Evolutionary conservation across 176 grass and related monocot genomes (phyloP), one percentile per base, ranked within the genome.

Genomic region (Puya raimondii): DNA sequence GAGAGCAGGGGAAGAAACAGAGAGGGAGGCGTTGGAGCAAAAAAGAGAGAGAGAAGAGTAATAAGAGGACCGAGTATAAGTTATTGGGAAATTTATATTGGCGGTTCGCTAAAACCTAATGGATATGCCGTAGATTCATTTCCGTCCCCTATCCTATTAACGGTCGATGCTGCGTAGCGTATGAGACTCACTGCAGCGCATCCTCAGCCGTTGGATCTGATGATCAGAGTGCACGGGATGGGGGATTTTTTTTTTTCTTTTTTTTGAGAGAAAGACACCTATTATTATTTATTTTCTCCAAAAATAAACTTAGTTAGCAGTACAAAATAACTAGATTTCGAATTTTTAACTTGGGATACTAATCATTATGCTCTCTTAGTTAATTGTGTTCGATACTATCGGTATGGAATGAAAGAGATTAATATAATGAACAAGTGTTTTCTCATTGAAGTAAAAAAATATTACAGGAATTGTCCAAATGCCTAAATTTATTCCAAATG

Each of bases 81-180:
- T 68, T 64, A 22, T 14, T 20, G 12, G 66, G 42, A 70, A 72
- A 14, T 65, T 79, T 65, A 72, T 72, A 65, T 65, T 47, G 69
- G 68, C 69, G 68, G 77, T 79, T 72, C 56, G 50, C 64, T 68
- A 56, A 76, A 68, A 52, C 64, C 70, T 25, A 51, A 50, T 5
- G n/a, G 23, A 49, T 57, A 0, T 50, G 56, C n/a, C 18, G 9
- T 18, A 61, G 56, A 20, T 18, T 42, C 33, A 42, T 42, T 61
- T 61, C 56, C 56, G n/a, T 20, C 16, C 17, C 56, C 56, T 61
- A 61, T 61, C 21, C 10, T 61, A 21, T 61, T 61, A 61, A 18
- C 17, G 56, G 21, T 20, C 17, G 56, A 61, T 42, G 33, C 33
- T 7, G 33, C 33, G 33, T 20, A 21, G 56, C n/a, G 56, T 18